Percentiles rank a stretch among this genome's conserved stretches.
These are phyloP conservation scores for Kwoniella pini DNA, from an alignment of 768 basidiomycete species.

Conservation along the genomic window DNA sequence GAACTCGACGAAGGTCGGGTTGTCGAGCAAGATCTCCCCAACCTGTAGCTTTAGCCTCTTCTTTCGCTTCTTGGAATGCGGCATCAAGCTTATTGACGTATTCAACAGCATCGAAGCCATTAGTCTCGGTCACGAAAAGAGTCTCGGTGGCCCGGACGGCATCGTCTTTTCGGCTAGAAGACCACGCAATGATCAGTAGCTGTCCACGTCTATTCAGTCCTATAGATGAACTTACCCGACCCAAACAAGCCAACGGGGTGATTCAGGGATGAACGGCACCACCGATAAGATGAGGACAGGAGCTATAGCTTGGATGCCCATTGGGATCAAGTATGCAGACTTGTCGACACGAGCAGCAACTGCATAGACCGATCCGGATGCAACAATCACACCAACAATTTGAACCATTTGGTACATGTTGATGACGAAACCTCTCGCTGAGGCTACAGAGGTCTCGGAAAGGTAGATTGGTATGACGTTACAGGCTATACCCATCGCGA, in stretches of 20 bases:
- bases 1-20: slow-evolving; percentile 21
- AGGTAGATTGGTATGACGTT: slow-evolving; percentile 19
- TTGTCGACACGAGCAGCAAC: slow-evolving; percentile 10
- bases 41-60: neutral
- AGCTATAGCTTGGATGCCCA: slow-evolving; percentile 19
- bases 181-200: no score
- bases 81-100: slow-evolving; percentile 29
- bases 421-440: slow-evolving; percentile 21
- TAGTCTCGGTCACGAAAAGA: slow-evolving; percentile 20
- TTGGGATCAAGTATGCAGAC: slow-evolving; percentile 27
- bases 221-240: slow-evolving; percentile 25
- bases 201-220: no score
- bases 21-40: slow-evolving; percentile 17
- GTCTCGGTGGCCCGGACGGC: slow-evolving; percentile 13
- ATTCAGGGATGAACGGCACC: slow-evolving; percentile 15
- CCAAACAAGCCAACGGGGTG: slow-evolving; percentile 17
- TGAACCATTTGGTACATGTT: slow-evolving; percentile 29
- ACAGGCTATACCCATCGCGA: slow-evolving; percentile 23
- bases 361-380: slow-evolving; percentile 34
- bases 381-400: slow-evolving; percentile 39
- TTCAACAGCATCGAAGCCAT: slow-evolving; percentile 24
- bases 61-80: slow-evolving; percentile 31
- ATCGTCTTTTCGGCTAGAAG: neutral
- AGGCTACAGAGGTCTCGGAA: slow-evolving; percentile 20
- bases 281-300: slow-evolving; percentile 13